Evolutionary conservation across 83 land plant genomes (phyloP), one percentile per base, ranked within the genome.

Genomic region (Diphasiastrum complanatum): DNA sequence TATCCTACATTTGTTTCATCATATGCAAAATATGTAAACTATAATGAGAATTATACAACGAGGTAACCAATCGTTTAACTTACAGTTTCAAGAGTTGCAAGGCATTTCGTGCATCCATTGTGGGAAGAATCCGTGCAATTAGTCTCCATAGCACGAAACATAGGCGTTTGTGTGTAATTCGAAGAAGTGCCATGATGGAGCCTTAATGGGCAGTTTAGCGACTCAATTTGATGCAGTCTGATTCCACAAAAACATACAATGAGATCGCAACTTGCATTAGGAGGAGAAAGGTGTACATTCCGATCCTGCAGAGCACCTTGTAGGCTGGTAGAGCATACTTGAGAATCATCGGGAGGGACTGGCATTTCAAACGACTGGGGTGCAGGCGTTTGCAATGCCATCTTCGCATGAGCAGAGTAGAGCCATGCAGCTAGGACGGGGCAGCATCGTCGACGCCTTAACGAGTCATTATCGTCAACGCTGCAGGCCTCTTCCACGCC

Each of bases 351-450:
- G 12, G 89, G 92, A 37, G 71, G 60, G 47, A 78, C 53, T 29
- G 95, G 95, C 51, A 82, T 54, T 47, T 38, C 33, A 51, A 6
- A 2, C 47, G 25, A 67, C 12, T 40, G 66, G 2, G 74, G 63
- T 1, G 80, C 36, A 8, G 59, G 11, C 2, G 77, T 14, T 41
- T 69, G 64, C 6, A 87, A 82, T 2, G 90, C 81, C 5, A 71
- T 35, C 18, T 79, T 47, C 3, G 90, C 83, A 51, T 82, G 78
- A 45, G 91, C 89, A 1, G 90, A 83, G 66, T 67, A 82, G 19
- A 87, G 77, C 95, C 95, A 87, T 16, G 95, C 81, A 38, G 95
- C 95, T 27, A 87, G 78, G 12, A 87, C 95, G 18, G 95, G 95
- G 73, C 95, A 87, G 78, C 95, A 87, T 24, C 84, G 79, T 65